A percentile compares a stretch with the other conserved stretches of the same genome.
phyloP scores from a whole-genome alignment of 352 stramenopile species.

The Peronospora belbahrii region DNA sequence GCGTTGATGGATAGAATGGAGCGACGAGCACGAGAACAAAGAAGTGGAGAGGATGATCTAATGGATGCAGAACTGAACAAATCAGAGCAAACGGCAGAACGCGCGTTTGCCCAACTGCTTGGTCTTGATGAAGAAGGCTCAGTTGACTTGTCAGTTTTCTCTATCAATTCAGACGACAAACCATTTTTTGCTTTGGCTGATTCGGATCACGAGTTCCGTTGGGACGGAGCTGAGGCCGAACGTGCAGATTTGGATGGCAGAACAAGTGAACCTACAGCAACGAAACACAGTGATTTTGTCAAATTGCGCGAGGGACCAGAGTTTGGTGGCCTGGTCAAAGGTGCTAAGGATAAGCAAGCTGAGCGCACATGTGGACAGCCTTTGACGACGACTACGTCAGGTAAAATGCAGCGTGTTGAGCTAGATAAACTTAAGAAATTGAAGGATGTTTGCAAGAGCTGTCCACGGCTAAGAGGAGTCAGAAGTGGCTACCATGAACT shows the following conservation, averaged over 20 bases:
- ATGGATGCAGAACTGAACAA: slow-evolving; percentile 6
- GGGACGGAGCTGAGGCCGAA: neutral
- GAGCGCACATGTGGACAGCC: neutral
- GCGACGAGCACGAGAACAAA: slow-evolving; percentile 12
- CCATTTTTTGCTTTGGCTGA: slow-evolving; percentile 7
- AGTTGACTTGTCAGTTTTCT: slow-evolving; percentile 32
- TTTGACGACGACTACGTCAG: slow-evolving; percentile 1
- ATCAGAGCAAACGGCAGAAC: slow-evolving; percentile 15
- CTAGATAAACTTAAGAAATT: slow-evolving; percentile 2
- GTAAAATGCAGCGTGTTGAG: slow-evolving; percentile 1
- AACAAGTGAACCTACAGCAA: slow-evolving; percentile 6
- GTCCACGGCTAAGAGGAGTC: neutral
- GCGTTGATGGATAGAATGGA: slow-evolving; percentile 40
- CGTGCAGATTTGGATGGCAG: neutral
- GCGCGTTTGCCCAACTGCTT: slow-evolving; percentile 40
- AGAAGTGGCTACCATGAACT: too few species aligned
- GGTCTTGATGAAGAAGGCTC: slow-evolving; percentile 28
- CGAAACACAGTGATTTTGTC: neutral
- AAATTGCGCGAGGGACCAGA: slow-evolving; percentile 2
- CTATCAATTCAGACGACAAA: slow-evolving; percentile 26
- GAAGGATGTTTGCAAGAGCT: neutral
- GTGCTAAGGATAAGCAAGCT: neutral
- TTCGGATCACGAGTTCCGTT: slow-evolving; percentile 4
- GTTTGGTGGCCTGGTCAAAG: neutral
- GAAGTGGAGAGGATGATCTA: slow-evolving; percentile 3